Evolutionary conservation across 768 basidiomycete genomes (phyloP).

Genomic region (Pholiota microspora): DNA sequence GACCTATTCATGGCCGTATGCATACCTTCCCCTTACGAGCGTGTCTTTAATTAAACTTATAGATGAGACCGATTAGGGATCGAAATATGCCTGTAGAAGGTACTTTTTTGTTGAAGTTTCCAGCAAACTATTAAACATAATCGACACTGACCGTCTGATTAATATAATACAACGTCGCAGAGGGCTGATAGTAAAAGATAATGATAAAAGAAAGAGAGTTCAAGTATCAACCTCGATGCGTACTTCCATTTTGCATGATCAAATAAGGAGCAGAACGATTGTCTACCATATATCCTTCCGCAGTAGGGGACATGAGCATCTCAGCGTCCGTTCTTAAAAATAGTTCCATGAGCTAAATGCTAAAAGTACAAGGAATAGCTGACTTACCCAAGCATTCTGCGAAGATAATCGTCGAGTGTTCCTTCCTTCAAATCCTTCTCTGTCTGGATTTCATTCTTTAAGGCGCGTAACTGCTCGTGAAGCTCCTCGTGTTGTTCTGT

Average conservation of each 20-base stretch:
- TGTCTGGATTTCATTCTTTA: slow-evolving; percentile 48
- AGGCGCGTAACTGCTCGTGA: slow-evolving; percentile 58
- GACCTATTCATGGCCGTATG: too few species aligned
- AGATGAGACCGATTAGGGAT: not conserved
- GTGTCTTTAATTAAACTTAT: not conserved
- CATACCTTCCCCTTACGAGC: not conserved
- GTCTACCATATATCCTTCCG: not conserved
- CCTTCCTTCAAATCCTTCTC: slow-evolving; percentile 61
- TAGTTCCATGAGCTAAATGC: not conserved
- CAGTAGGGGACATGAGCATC: slow-evolving; percentile 3
- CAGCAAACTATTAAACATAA: not conserved
- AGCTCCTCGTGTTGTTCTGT: slow-evolving; percentile 66
- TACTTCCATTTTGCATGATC: not conserved
- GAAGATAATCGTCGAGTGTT: slow-evolving; percentile 48
- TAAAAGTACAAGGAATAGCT: not conserved
- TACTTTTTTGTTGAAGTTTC: not conserved
- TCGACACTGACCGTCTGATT: not conserved
- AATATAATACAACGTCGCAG: not conserved
- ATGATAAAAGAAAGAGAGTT: not conserved
- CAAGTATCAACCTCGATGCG: not conserved
- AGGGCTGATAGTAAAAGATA: not conserved
- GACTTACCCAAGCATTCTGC: slow-evolving; percentile 27
- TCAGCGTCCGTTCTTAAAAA: not conserved
- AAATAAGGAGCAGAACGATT: not conserved
- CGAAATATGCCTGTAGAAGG: not conserved